Evolutionary conservation across 2,329 filamentous ascomycete genomes (phyloP).

Genomic region (Colletotrichum ledebouriae): DNA sequence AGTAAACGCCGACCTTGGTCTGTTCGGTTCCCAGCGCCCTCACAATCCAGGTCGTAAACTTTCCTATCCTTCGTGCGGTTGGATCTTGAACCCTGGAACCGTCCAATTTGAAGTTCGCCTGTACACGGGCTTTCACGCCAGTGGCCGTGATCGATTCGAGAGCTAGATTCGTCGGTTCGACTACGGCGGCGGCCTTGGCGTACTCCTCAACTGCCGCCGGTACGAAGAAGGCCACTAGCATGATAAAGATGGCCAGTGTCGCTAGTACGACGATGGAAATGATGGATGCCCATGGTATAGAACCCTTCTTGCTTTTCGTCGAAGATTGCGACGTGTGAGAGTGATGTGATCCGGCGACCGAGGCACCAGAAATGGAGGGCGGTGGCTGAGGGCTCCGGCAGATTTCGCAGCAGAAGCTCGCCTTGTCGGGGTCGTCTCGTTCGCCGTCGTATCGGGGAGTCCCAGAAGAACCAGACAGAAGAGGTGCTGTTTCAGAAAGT

Average conservation of each 20-base stretch:
- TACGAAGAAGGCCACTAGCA: conserved; percentile 83
- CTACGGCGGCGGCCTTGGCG: conserved; percentile 82
- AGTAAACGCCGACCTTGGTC: conserved; percentile 80
- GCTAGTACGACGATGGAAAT: conserved; percentile 79
- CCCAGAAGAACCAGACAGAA: conserved; percentile 57
- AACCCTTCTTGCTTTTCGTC: conserved; percentile 52
- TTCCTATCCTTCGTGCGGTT: conserved; percentile 80
- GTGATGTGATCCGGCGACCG: conserved; percentile 39
- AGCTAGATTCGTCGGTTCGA: conserved; percentile 86
- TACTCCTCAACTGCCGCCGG: conserved; percentile 88
- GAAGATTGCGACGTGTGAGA: conserved; percentile 40
- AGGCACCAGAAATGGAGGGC: conserved; percentile 19
- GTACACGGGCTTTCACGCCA: conserved; percentile 83
- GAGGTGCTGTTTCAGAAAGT: conserved; percentile 64
- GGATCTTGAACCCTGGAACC: conserved; percentile 79
- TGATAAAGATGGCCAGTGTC: conserved; percentile 73
- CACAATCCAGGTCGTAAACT: conserved; percentile 84
- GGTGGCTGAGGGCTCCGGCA: conserved; percentile 42
- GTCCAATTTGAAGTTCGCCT: conserved; percentile 86
- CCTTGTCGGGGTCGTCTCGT: conserved; percentile 47
- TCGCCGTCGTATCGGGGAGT: conserved; percentile 57
- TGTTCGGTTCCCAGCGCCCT: conserved; percentile 79
- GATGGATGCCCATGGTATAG: conserved; percentile 80
- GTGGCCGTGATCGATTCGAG: conserved; percentile 86
- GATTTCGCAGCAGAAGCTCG: conserved; percentile 22